Base-by-base conservation (phyloP, 2,329 filamentous ascomycete species). In the Phaeophleospora eucalypticola region DNA sequence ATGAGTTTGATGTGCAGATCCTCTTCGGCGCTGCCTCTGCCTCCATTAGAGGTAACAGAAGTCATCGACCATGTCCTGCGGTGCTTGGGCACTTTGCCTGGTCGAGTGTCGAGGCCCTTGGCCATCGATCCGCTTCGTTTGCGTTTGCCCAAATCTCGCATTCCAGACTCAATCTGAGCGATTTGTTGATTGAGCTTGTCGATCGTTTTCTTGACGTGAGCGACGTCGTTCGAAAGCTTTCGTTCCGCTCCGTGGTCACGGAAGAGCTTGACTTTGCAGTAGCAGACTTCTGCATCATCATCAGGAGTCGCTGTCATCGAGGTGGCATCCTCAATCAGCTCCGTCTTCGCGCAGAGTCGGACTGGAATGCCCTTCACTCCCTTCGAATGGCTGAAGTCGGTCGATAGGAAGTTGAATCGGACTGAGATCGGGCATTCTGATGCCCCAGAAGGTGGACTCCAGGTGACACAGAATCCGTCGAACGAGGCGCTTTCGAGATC, bases 351-450 rank as follows among this genome's bases (percentile, higher is more conserved):
- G 67, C 91, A 97, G 0, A 97, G 78, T 45, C 93, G 78, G 3
- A 98, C 90, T 0, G 93, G 91, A 55, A 97, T 96, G 29, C 93
- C 93, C 69, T 97, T 98, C 40, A 98, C 93, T 37, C 93, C 93
- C 65, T 98, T 98, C 8, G 93, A 97, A 64, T 97, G 93, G 67
- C 91, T 97, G 65, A 97, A 98, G 65, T 98, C 93, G 7, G 93
- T 98, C 0, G 93, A 98, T 0, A 98, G 76, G 64, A 98, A 98
- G 71, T 98, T 98, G 76, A 97, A 98, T 37, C 93, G 87, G 10
- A 97, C 88, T 7, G 89, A 86, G 46, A 98, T 82, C 40, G 83
- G 87, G 66, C 89, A 93, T 59, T 96, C 89, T 40, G 83, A 84
- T 35, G 79, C 68, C 3, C 82, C 84, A 0, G 89, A 85, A 0